Percentiles rank a stretch among this genome's conserved stretches.
Evolutionary conservation across 2,329 filamentous ascomycete genomes (phyloP).

Genomic region (Diaporthe helianthi): DNA sequence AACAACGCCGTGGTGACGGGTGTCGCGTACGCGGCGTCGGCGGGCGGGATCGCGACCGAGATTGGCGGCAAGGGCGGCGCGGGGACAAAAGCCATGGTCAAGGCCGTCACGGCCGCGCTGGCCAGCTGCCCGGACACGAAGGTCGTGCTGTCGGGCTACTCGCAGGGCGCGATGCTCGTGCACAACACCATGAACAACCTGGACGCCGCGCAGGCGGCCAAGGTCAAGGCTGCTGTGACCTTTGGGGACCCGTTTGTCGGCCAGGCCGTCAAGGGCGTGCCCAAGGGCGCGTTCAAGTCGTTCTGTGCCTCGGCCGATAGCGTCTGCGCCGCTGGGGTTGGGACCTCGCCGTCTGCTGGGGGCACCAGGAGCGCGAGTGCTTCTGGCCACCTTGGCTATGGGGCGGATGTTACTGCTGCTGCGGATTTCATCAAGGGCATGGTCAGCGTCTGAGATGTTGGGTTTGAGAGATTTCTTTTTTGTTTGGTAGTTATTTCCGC

Average conservation of each 20-base stretch:
- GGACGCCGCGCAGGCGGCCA: constrained; percentile 27
- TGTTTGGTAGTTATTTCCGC: neutral
- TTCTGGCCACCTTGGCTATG: constrained; percentile 33
- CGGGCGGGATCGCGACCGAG: constrained; percentile 37
- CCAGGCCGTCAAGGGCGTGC: constrained; percentile 15
- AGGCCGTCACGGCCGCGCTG: constrained; percentile 39
- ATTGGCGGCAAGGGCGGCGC: constrained; percentile 41
- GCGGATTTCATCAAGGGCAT: constrained; percentile 34
- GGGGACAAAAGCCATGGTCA: constrained; percentile 58
- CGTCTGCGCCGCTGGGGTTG: constrained; percentile 19
- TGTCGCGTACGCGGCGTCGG: constrained; percentile 39
- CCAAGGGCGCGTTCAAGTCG: constrained; percentile 20
- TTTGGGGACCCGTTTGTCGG: constrained; percentile 40
- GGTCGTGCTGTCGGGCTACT: constrained; percentile 51
- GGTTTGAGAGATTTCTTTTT: neutral
- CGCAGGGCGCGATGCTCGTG: constrained; percentile 43
- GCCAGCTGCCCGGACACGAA: constrained; percentile 48
- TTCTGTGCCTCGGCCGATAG: constrained; percentile 34
- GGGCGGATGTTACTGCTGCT: constrained; percentile 29
- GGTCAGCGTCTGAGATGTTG: neutral
- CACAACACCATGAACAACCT: constrained; percentile 40
- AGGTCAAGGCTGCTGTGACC: constrained; percentile 39
- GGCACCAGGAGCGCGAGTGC: constrained; percentile 27
- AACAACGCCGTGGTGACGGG: constrained; percentile 39
- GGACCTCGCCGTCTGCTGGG: constrained; percentile 24